Conservation (phyloP, 2,329 filamentous ascomycete species). For the Passalora sequoiae region DNA sequence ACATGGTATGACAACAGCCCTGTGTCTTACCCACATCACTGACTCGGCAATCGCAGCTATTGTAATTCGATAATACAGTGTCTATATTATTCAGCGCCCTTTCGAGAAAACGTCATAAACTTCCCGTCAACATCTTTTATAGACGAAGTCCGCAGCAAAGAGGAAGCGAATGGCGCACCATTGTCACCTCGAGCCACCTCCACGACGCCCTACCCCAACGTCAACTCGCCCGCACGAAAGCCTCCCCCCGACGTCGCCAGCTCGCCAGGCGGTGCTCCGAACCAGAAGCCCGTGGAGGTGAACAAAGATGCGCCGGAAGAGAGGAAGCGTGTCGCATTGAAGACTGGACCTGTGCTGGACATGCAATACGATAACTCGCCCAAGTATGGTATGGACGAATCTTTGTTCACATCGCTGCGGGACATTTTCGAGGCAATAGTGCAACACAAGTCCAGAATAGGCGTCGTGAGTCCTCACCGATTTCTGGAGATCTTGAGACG, state of each 20-base stretch:
- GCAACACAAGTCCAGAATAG: constrained; percentile 72
- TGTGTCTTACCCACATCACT: constrained; percentile 8
- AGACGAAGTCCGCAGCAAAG: constrained; percentile 59
- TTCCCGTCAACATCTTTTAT: constrained; percentile 71
- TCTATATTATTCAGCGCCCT: constrained; percentile 89
- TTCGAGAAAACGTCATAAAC: constrained; percentile 88
- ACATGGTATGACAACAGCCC: constrained; percentile 82
- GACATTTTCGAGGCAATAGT: constrained; percentile 93
- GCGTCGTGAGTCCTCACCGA: constrained; percentile 84
- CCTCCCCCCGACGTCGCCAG: constrained; percentile 44
- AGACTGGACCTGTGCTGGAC: constrained; percentile 79
- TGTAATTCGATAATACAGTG: constrained; percentile 98
- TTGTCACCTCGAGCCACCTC: constrained; percentile 34
- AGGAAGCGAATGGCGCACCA: constrained; percentile 24
- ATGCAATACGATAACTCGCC: constrained; percentile 73
- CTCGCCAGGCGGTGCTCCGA: constrained; percentile 51
- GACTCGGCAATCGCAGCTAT: constrained; percentile 57
- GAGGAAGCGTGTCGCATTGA: constrained; percentile 93
- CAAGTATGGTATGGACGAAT: constrained; percentile 88
- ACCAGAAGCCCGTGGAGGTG: constrained; percentile 73
- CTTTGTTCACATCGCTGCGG: constrained; percentile 87
- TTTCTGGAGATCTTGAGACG: constrained; percentile 90
- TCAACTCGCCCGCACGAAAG: constrained; percentile 38
- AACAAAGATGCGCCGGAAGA: constrained; percentile 93
- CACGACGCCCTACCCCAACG: constrained; percentile 34